These are phyloP conservation scores for Thraustotheca clavata DNA, from an alignment of 352 stramenopile genomes.

Conservation along the genomic window DNA sequence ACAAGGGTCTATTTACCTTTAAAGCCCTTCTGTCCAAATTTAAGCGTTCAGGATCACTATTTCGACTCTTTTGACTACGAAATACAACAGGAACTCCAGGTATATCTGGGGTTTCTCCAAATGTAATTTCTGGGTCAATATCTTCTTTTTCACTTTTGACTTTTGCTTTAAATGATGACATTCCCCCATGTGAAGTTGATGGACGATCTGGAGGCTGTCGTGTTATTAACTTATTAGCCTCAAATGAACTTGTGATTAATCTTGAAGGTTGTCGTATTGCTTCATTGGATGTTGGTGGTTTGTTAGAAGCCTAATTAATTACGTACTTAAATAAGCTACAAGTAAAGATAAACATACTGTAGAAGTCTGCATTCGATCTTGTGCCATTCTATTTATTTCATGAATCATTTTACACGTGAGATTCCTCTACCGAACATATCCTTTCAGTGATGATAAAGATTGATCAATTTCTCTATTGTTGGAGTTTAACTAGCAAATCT, in stretches of 20 bases:
- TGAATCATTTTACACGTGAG: not conserved
- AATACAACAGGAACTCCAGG: slow-evolving; percentile 66
- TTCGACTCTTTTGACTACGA: slow-evolving; percentile 58
- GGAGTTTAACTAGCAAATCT: not conserved
- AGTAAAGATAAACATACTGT: no score
- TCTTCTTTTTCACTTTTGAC: not conserved
- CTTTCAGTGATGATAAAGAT: slow-evolving; percentile 4
- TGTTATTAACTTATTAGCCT: no score
- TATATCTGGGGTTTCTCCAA: slow-evolving; percentile 57
- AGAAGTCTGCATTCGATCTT: not conserved
- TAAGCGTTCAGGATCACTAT: slow-evolving; percentile 68
- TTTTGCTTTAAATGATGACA: no score
- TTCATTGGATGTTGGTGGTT: no score
- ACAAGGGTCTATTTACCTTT: slow-evolving; percentile 20
- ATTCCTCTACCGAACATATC: slow-evolving; percentile 17
- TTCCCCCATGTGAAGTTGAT: no score
- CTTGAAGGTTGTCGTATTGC: no score
- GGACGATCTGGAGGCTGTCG: no score
- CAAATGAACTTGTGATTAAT: no score
- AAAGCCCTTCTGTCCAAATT: slow-evolving; percentile 85
- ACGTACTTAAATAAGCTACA: no score
- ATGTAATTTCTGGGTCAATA: slow-evolving; percentile 41
- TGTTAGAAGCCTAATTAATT: no score
- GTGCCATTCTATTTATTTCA: not conserved
- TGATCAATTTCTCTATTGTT: not conserved